Evolutionary conservation across 1,139 yeast genomes (phyloP).

Genomic region (Sugiyamaella xylanicola): DNA sequence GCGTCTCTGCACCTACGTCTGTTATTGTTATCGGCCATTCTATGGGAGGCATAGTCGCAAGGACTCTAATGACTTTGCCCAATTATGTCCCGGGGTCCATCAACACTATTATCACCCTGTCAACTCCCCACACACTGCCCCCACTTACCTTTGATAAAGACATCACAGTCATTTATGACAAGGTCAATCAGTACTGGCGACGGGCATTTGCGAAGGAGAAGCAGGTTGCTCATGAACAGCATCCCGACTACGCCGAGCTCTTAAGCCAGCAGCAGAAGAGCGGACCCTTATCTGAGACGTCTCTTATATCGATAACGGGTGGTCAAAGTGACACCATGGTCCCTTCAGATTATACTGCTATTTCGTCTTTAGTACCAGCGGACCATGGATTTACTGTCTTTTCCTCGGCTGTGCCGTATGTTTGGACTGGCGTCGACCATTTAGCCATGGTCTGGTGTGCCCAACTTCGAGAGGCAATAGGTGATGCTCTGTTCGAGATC

Average conservation of each 20-base stretch:
- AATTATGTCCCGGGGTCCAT: slow-evolving; percentile 72
- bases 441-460: slow-evolving; percentile 97
- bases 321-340: slow-evolving; percentile 77
- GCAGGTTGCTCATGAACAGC: slow-evolving; percentile 21
- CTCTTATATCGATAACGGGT: slow-evolving; percentile 78
- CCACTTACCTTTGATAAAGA: slow-evolving; percentile 97
- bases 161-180: slow-evolving; percentile 68
- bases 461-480: slow-evolving; percentile 70
- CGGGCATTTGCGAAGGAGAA: slow-evolving; percentile 48
- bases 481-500: slow-evolving; percentile 60
- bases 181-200: slow-evolving; percentile 81
- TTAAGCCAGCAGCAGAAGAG: no score
- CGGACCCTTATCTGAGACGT: slow-evolving; percentile 39
- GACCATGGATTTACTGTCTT: slow-evolving; percentile 80
- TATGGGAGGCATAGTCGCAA: slow-evolving; percentile 94
- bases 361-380: slow-evolving; percentile 71
- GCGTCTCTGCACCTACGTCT: slow-evolving; percentile 54
- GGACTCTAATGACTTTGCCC: slow-evolving; percentile 76
- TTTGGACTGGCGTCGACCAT: slow-evolving; percentile 96
- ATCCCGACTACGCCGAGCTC: no score
- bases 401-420: slow-evolving; percentile 83
- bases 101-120: slow-evolving; percentile 80
- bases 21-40: slow-evolving; percentile 89
- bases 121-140: slow-evolving; percentile 92
- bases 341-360: slow-evolving; percentile 90